Conservation (phyloP, 2,329 filamentous ascomycete genomes). For the Aspergillus ochraceoroseus region DNA sequence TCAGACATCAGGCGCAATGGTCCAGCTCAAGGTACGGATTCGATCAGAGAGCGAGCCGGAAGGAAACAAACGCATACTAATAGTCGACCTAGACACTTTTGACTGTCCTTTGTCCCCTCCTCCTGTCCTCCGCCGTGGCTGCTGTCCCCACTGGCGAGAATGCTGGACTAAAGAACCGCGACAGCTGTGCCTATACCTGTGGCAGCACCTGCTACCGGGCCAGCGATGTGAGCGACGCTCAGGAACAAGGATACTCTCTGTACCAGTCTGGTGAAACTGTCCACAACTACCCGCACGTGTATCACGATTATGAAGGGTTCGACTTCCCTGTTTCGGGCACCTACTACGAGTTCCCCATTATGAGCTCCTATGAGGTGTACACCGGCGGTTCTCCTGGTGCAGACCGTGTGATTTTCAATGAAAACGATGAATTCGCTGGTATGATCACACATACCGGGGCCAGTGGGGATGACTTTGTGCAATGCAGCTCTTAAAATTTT, state of each 20-base stretch:
- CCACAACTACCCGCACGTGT: constrained; percentile 54
- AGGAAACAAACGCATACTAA: neutral
- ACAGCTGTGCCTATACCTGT: constrained; percentile 50
- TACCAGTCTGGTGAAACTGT: constrained; percentile 39
- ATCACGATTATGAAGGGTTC: constrained; percentile 61
- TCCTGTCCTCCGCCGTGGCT: constrained; percentile 24
- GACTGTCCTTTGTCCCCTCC: constrained; percentile 16
- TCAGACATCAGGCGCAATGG: neutral
- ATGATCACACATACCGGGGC: constrained; percentile 67
- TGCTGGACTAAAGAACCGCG: constrained; percentile 30
- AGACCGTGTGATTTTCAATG: constrained; percentile 63
- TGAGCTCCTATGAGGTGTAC: constrained; percentile 48
- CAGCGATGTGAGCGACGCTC: constrained; percentile 48
- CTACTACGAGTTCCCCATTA: constrained; percentile 61
- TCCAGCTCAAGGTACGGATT: constrained; percentile 8
- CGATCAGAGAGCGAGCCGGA: too few relatives aligned
- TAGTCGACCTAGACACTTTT: constrained; percentile 8
- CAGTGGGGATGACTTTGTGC: constrained; percentile 61
- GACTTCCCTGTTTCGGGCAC: constrained; percentile 53
- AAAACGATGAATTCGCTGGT: constrained; percentile 53
- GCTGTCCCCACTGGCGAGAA: constrained; percentile 23
- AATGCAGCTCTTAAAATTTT: too few relatives aligned
- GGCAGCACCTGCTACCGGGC: constrained; percentile 52
- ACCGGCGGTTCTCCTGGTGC: constrained; percentile 60
- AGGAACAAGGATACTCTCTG: constrained; percentile 50